Base-by-base conservation (phyloP, 202 grass and related monocot genomes). In the Saccharum hybrid region DNA sequence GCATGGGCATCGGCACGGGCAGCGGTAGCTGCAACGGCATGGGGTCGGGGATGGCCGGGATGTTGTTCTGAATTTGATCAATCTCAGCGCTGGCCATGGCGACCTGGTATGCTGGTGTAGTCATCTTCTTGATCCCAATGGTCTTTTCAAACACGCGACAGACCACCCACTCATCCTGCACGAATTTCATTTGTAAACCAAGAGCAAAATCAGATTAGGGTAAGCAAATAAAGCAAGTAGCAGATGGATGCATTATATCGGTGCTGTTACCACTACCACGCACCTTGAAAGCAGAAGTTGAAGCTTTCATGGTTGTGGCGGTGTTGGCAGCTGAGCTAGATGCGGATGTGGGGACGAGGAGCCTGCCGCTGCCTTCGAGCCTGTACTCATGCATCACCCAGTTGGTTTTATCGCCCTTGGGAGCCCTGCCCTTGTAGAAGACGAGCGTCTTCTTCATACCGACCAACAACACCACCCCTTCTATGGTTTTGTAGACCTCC, bases 391-490 rank as follows among this genome's bases (percentile, higher is more conserved):
- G 94, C 91, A 97, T 97, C 14, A 97, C 84, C 94, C 94, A 97
- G 18, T 92, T 89, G 33, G 89, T 97, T 78, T 97, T 97, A 61
- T 90, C 83, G 2, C 91, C 94, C n/a, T 22, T 83, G 0, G 94
- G 91, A 33, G 91, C 94, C 21, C 94, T 89, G 0, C 88, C n/a
- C 28, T 48, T 90, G 85, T 97, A 94, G 89, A 97, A 97, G 11
- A 97, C 94, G 1, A 97, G 89, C 7, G 94, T 97, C 81, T 97
- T 97, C 89, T 97, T 97, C 94, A 97, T 97, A 57, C 89, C 89
- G 1, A 94, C 21, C 1, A 97, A 86, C 0, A 83, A 0, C 0
- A 7, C 1, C 1, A 19, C 21, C 30, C 82, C 21, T 39, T 72
- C 4, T 0, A 1, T 0, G 1, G n/a, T 56, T 4, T 2, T 72